These are phyloP conservation scores for Aureoboletus auriporus DNA, from an alignment of 768 basidiomycete genomes.

Conservation along the genomic window DNA sequence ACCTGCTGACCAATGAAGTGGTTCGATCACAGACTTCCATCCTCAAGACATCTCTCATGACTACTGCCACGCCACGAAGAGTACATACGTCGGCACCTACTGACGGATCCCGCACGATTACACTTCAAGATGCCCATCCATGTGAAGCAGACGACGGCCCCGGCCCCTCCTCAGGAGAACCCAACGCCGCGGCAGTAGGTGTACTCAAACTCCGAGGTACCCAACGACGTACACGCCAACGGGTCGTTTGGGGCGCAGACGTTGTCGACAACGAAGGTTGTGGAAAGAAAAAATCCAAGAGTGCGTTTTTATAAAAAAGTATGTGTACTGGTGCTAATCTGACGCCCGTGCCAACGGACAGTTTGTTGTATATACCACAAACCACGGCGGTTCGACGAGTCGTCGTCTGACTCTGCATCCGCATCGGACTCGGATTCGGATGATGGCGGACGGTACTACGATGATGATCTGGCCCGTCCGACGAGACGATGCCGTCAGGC, in stretches of 20 bases:
- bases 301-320: constrained; percentile 46
- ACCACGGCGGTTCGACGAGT: constrained; percentile 76
- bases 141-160: constrained; percentile 23
- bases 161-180: constrained; percentile 16
- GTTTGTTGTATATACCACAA: constrained; percentile 97
- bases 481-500: constrained; percentile 4
- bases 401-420: constrained; percentile 62
- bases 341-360: constrained; percentile 26
- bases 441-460: not conserved
- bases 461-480: constrained; percentile 11
- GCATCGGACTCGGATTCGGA: constrained; percentile 36
- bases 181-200: constrained; percentile 32
- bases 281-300: constrained; percentile 90
- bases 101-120: constrained; percentile 55
- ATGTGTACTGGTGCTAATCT: too few relatives aligned
- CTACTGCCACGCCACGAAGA: constrained; percentile 24
- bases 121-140: constrained; percentile 37
- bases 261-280: constrained; percentile 89
- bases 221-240: constrained; percentile 40
- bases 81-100: constrained; percentile 39
- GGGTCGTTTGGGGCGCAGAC: constrained; percentile 80
- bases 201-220: constrained; percentile 60
- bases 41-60: constrained; percentile 5
- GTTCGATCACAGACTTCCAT: not conserved
- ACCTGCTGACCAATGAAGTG: constrained; percentile 18